Evolutionary conservation across 2,329 filamentous ascomycete species (phyloP), one percentile per base, ranked within the genome.

Genomic region (Cercospora zeina): DNA sequence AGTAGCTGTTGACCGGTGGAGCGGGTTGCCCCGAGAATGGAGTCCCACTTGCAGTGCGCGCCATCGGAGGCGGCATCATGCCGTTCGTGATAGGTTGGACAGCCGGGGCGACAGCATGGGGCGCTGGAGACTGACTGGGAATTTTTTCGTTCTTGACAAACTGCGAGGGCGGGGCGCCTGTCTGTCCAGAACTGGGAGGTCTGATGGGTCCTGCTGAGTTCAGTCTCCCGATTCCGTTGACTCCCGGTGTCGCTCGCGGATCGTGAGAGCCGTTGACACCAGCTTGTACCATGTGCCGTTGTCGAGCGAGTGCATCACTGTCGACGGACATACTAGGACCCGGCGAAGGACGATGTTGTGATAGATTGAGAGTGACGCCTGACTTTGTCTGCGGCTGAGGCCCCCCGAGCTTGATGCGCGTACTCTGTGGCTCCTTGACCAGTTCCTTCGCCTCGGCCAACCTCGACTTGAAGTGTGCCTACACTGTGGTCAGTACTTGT

Each of bases 401-500:
- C 61, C 74, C 70, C 42, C 83, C 81, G 60, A 96, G 81, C 76
- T 92, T 96, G 70, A 96, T 89, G 72, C 91, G 91, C 36, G 89
- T 85, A 70, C 88, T 85, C 1, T 84, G 79, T 13, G 91, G 89
- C 74, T 95, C 89, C 54, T 84, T 81, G 16, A 93, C 89, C 60
- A 83, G 83, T 51, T 83, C 83, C 74, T 89, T 91, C 9, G 91
- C 91, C 70, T 90, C 83, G 65, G 84, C 85, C 36, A 96, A 76
- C 59, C 89, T 81, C 42, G 83, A 80, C 56, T 85, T 80, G 72
- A 96, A 93, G 70, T 86, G 82, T 73, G 85, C 80, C 89, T 93
- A 66, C 5, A 30, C 6, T 27, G 11, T 34, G n/a, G 33, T 68
- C 34, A 69, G 63, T 60, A 55, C 45, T 24, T 19, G 49, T 49